A percentile compares a stretch with the other conserved stretches of the same genome.
These are phyloP conservation scores for Pseudogymnoascus sp. DNA, from an alignment of 2,329 filamentous ascomycete genomes.

Conservation along the genomic window DNA sequence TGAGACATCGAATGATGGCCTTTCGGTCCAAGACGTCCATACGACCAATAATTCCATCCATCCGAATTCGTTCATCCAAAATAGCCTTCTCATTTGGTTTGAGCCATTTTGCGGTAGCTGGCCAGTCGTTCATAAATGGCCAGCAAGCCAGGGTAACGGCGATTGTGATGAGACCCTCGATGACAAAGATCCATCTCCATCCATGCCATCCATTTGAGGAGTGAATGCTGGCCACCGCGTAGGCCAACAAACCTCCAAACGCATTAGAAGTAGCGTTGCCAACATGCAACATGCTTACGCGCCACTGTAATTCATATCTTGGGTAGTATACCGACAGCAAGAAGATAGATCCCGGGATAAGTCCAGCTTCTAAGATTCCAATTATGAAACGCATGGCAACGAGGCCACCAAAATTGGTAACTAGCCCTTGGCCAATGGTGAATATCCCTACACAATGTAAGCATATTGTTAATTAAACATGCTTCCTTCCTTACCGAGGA, in stretches of 20 bases:
- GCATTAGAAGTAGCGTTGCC: slow-evolving; percentile 16
- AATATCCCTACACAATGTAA: background rate
- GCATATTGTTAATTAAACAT: background rate
- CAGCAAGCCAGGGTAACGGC: slow-evolving; percentile 30
- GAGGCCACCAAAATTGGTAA: slow-evolving; percentile 27
- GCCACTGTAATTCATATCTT: slow-evolving; percentile 27
- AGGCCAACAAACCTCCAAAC: slow-evolving; percentile 16
- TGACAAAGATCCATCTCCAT: slow-evolving; percentile 30
- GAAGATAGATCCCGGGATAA: slow-evolving; percentile 29
- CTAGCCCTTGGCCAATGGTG: slow-evolving; percentile 1
- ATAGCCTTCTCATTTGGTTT: slow-evolving; percentile 33
- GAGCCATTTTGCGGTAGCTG: slow-evolving; percentile 40
- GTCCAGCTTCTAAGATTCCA: slow-evolving; percentile 29
- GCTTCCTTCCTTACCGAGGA: slow-evolving; percentile 4
- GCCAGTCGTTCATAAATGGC: slow-evolving; percentile 37
- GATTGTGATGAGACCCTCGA: slow-evolving; percentile 26
- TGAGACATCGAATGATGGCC: slow-evolving; percentile 16
- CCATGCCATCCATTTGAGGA: slow-evolving; percentile 18
- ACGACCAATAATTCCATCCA: slow-evolving; percentile 20
- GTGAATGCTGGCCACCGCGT: slow-evolving; percentile 22
- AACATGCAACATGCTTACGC: slow-evolving; percentile 31
- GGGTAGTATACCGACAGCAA: slow-evolving; percentile 33
- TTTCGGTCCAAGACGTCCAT: slow-evolving; percentile 15
- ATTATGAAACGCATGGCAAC: slow-evolving; percentile 32
- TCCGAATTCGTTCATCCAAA: slow-evolving; percentile 27